These are phyloP conservation scores for Lepiota subincarnata DNA, from an alignment of 768 basidiomycete genomes.

Conservation along the genomic window DNA sequence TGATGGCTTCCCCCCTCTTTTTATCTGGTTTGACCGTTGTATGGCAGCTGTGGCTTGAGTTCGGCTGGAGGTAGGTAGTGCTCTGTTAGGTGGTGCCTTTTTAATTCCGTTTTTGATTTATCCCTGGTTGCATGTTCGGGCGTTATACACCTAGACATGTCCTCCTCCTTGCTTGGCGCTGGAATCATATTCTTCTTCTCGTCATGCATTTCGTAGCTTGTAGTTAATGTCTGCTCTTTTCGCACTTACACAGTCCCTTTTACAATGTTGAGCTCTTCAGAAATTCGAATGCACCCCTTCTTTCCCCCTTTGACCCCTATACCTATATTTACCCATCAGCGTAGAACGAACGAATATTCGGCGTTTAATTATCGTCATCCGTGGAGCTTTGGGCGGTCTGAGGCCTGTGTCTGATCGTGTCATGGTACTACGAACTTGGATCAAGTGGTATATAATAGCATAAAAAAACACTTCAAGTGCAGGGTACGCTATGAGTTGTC, in stretches of 20 bases:
- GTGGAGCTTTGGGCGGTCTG: neutral
- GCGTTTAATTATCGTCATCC: conserved; percentile 7
- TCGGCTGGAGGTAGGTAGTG: neutral
- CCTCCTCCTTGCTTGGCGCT: neutral
- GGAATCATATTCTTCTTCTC: neutral
- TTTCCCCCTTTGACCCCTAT: neutral
- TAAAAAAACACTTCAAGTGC: no score
- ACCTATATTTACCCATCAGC: neutral
- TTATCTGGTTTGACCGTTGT: conserved; percentile 3
- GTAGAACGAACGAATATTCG: conserved; percentile 1
- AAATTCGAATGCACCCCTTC: conserved; percentile 4
- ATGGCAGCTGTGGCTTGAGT: neutral
- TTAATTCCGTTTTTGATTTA: conserved; percentile 1
- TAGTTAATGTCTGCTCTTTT: neutral
- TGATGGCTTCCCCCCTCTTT: conserved; percentile 20
- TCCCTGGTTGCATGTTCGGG: neutral
- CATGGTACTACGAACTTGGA: no score
- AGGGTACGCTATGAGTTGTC: neutral
- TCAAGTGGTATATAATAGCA: no score
- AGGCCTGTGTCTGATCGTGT: neutral
- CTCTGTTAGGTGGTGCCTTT: neutral
- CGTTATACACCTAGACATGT: neutral
- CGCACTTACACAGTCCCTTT: neutral
- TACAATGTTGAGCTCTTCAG: neutral
- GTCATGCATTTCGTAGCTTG: conserved; percentile 11